A percentile compares a stretch with the other conserved stretches of the same genome.
Conservation (phyloP, 1,284 basidiomycete species). For the Cryptococcus amylolentus region DNA sequence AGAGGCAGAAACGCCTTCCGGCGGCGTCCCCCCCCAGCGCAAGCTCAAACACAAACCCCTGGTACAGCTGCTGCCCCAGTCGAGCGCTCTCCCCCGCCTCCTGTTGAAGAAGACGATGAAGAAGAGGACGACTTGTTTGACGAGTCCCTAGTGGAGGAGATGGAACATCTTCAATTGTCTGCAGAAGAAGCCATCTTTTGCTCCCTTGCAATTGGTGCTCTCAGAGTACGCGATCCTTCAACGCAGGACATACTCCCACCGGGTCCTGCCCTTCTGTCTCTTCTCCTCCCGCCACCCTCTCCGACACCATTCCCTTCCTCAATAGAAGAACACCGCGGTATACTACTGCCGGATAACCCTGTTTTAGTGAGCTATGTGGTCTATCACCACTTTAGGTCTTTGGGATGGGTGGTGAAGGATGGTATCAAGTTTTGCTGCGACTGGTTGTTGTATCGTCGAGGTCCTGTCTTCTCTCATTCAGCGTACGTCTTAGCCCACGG, state of each 20-base stretch:
- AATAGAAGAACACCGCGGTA: not conserved
- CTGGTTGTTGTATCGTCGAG: conserved; percentile 88
- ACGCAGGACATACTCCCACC: conserved; percentile 44
- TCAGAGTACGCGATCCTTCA: conserved; percentile 64
- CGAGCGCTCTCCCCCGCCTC: not conserved
- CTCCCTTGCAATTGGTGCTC: conserved; percentile 74
- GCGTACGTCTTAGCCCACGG: conserved; percentile 60
- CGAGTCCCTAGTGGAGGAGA: conserved; percentile 59
- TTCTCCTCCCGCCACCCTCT: conserved; percentile 35
- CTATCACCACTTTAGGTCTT: conserved; percentile 92
- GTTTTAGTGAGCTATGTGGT: conserved; percentile 86
- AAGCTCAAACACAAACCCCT: not conserved
- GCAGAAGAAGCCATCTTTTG: conserved; percentile 92
- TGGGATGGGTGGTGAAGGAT: conserved; percentile 96
- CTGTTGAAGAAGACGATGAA: conserved; percentile 30
- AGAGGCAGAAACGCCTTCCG: conserved; percentile 41
- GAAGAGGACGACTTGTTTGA: conserved; percentile 51
- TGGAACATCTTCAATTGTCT: conserved; percentile 90
- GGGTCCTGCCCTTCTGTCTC: conserved; percentile 51
- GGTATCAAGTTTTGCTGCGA: conserved; percentile 98
- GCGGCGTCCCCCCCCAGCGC: conserved; percentile 23
- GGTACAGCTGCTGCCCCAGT: not conserved
- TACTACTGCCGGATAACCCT: conserved; percentile 67
- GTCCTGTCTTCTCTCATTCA: conserved; percentile 92
- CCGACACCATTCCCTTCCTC: conserved; percentile 33